A percentile compares a stretch with the other conserved stretches of the same genome.
These are phyloP conservation scores for Macrolepiota fuliginosa DNA, from an alignment of 768 basidiomycete genomes.

Conservation along the genomic window DNA sequence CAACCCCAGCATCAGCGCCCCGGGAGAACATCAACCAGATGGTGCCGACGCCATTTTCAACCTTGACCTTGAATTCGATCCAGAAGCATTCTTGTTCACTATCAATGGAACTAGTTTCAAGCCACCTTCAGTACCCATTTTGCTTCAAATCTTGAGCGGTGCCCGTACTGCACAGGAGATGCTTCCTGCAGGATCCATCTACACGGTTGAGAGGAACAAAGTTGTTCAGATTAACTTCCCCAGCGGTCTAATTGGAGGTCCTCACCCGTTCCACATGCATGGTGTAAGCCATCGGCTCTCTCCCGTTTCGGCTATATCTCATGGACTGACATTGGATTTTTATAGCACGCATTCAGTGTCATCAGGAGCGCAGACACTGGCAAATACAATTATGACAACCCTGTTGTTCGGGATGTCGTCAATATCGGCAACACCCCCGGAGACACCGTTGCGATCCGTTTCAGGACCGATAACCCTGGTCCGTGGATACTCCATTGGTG, in stretches of 20 bases:
- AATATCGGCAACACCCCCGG: slow-evolving; percentile 33
- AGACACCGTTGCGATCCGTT: slow-evolving; percentile 54
- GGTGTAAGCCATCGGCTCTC: slow-evolving; percentile 29
- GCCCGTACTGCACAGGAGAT: slow-evolving; percentile 33
- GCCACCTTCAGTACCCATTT: slow-evolving; percentile 33
- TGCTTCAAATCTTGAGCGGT: slow-evolving; percentile 40
- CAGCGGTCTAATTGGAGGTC: slow-evolving; percentile 23
- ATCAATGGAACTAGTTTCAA: slow-evolving; percentile 22
- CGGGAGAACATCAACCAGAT: slow-evolving; percentile 25
- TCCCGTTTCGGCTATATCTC: not conserved
- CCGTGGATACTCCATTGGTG: slow-evolving; percentile 52
- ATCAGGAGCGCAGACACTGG: slow-evolving; percentile 36
- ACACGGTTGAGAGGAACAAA: slow-evolving; percentile 41
- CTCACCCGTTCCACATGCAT: slow-evolving; percentile 46
- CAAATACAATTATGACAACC: slow-evolving; percentile 42
- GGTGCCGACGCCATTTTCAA: slow-evolving; percentile 29
- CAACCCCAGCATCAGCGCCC: slow-evolving; percentile 16
- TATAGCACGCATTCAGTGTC: slow-evolving; percentile 37
- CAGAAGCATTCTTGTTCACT: slow-evolving; percentile 30
- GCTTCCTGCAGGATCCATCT: slow-evolving; percentile 38
- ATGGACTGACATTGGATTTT: not conserved
- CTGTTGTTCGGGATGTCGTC: slow-evolving; percentile 52
- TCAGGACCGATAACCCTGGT: slow-evolving; percentile 65
- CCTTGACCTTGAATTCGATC: slow-evolving; percentile 15
- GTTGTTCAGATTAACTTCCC: slow-evolving; percentile 46